A percentile compares a stretch with the other conserved stretches of the same genome.
Conservation (phyloP, 352 stramenopile species). For the Pythium aristosporum region DNA sequence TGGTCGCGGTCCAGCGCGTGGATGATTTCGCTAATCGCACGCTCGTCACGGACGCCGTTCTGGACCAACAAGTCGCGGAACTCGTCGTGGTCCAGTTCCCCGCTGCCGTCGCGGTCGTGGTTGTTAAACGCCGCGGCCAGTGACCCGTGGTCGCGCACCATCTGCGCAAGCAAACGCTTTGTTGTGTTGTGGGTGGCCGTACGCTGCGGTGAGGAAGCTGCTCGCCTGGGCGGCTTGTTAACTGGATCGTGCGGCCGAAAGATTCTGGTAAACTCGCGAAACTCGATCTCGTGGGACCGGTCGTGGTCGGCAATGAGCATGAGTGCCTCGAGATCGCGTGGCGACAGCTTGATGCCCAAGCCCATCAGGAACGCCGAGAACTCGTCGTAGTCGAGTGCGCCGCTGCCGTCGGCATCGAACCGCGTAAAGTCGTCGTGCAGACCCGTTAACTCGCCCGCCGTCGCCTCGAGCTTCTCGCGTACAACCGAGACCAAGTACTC, state of each 20-base stretch:
- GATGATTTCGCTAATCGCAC: conserved; percentile 40
- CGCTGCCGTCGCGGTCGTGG: conserved; percentile 40
- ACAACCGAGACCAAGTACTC: conserved; percentile 24
- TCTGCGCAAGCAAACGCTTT: conserved; percentile 22
- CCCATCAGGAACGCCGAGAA: conserved; percentile 56
- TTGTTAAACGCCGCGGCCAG: conserved; percentile 38
- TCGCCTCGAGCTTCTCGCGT: conserved; percentile 7
- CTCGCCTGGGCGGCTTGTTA: background rate
- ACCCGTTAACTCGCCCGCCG: conserved; percentile 14
- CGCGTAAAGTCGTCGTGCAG: conserved; percentile 44
- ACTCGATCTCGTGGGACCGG: conserved; percentile 43
- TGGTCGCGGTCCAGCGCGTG: background rate
- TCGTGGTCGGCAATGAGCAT: conserved; percentile 45
- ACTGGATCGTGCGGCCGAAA: conserved; percentile 8
- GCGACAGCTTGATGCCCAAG: conserved; percentile 55
- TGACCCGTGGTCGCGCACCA: conserved; percentile 36
- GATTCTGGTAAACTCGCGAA: conserved; percentile 42
- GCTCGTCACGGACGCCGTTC: conserved; percentile 38
- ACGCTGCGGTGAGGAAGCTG: background rate
- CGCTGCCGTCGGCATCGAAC: conserved; percentile 51
- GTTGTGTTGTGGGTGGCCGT: background rate
- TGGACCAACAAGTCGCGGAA: conserved; percentile 56
- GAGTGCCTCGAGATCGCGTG: conserved; percentile 37
- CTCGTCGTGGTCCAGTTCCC: conserved; percentile 46
- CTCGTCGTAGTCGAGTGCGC: conserved; percentile 55